Base-by-base conservation (phyloP, 805 yeast species). In the Lipomyces japonicus region DNA sequence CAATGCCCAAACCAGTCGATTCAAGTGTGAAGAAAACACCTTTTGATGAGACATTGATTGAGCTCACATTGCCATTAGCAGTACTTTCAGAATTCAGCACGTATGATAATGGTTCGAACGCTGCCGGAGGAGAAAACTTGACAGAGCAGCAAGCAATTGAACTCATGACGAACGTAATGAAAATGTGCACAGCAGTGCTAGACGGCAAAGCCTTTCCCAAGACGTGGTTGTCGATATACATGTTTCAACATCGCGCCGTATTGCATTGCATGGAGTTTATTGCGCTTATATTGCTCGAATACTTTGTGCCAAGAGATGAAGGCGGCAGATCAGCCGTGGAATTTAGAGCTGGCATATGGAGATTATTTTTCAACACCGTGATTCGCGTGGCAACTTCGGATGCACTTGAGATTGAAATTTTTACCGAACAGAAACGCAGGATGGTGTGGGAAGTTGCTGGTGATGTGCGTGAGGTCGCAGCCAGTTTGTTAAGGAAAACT, bases 11-110 rank as follows among this genome's bases (percentile, higher is more conserved):
- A 26, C 79, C 90, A 0, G 77, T 85, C 57, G 95, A 88, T 62
- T 82, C 95, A 0, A 72, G 81, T 39, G 84, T 86, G 18, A 78
- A 80, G 55, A 86, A 82, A 54, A 85, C 81, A 56, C 70, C 75
- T 1, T 72, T 84, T 49, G 86, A 81, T 24, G 96, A 88, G 63
- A 72, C 84, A 2, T 68, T 87, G 46, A 69, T 85, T 37, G 96
- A 88, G 63, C 64, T 86, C 42, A 72, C 83, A 4, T 75, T 82
- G 14, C 70, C 84, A n/a, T 54, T 63, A 43, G 72, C 81, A 14
- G 47, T 63, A 23, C 44, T 32, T 57, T 62, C 39, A 50, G 63
- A 39, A 42, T 65, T 46, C 58, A 61, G 50, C 48, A 58, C 48
- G 44, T 59, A 39, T 42, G 61, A 46, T 53, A 50, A 41, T 51